Conservation (phyloP, 148 eudicot species). For the Heliosperma pusillum region DNA sequence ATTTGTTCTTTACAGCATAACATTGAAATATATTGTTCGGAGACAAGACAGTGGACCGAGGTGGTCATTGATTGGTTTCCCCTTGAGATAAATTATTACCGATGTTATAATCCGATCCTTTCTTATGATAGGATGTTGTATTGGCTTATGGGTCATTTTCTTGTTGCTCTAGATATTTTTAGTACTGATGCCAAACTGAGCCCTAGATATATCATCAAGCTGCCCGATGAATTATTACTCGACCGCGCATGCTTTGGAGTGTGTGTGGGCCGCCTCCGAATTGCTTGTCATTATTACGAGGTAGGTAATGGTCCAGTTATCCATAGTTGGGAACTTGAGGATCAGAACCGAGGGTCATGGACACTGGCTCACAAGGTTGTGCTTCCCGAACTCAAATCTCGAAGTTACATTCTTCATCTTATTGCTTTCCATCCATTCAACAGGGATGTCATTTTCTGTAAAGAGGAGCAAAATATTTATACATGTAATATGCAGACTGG, state of each 20-base stretch:
- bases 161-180: conserved; percentile 14
- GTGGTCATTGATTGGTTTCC: conserved; percentile 14
- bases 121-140: conserved; percentile 9
- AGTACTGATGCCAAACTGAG: conserved; percentile 2
- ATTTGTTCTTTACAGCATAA: background rate
- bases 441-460: background rate
- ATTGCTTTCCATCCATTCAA: background rate
- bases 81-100: background rate
- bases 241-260: conserved; percentile 4
- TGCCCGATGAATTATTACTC: conserved; percentile 5
- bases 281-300: background rate
- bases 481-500: background rate
- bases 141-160: conserved; percentile 11
- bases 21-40: conserved; percentile 5
- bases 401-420: background rate
- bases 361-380: conserved; percentile 4
- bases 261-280: background rate
- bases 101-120: background rate
- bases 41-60: conserved; percentile 9
- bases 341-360: conserved; percentile 1
- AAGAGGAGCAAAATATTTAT: background rate
- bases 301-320: background rate
- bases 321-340: conserved; percentile 17
- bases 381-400: background rate
- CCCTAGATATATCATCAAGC: background rate